These are phyloP conservation scores for Fusarium abutilonis DNA, from an alignment of 2,329 filamentous ascomycete genomes.

Conservation along the genomic window DNA sequence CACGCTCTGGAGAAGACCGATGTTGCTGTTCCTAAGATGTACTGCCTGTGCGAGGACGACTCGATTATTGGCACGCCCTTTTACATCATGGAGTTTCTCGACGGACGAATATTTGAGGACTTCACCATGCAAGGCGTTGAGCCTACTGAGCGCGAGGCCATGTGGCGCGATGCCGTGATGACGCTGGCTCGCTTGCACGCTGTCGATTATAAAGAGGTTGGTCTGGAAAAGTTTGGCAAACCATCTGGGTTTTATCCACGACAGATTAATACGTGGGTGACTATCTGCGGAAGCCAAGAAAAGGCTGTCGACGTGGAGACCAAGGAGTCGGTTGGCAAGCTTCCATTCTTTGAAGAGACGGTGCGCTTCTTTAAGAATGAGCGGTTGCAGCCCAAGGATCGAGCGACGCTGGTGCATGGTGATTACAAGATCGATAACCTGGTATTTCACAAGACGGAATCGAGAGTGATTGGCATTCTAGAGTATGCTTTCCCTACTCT, in stretches of 20 bases:
- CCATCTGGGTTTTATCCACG: conserved; percentile 81
- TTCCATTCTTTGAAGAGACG: conserved; percentile 85
- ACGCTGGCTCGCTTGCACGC: conserved; percentile 88
- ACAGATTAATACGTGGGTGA: conserved; percentile 84
- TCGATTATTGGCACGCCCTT: conserved; percentile 87
- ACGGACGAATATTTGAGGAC: conserved; percentile 93
- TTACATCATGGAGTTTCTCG: conserved; percentile 96
- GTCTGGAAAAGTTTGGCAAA: conserved; percentile 78
- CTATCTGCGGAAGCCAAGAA: conserved; percentile 82
- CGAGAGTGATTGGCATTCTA: conserved; percentile 88
- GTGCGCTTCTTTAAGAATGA: conserved; percentile 79
- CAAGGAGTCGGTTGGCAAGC: conserved; percentile 76
- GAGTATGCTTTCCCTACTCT: conserved; percentile 65
- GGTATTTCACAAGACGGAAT: conserved; percentile 88
- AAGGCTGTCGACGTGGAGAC: conserved; percentile 80
- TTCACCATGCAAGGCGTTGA: conserved; percentile 79
- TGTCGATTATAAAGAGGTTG: conserved; percentile 72
- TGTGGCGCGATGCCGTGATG: conserved; percentile 87
- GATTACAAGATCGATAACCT: conserved; percentile 97
- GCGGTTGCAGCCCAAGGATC: conserved; percentile 76
- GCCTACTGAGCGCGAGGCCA: conserved; percentile 73
- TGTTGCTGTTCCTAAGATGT: conserved; percentile 85
- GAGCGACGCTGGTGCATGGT: conserved; percentile 85
- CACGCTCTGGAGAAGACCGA: conserved; percentile 80
- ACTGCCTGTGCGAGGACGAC: conserved; percentile 86